phyloP scores from a whole-genome alignment of 2,329 filamentous ascomycete species.

The Penicillium capsulatum region DNA sequence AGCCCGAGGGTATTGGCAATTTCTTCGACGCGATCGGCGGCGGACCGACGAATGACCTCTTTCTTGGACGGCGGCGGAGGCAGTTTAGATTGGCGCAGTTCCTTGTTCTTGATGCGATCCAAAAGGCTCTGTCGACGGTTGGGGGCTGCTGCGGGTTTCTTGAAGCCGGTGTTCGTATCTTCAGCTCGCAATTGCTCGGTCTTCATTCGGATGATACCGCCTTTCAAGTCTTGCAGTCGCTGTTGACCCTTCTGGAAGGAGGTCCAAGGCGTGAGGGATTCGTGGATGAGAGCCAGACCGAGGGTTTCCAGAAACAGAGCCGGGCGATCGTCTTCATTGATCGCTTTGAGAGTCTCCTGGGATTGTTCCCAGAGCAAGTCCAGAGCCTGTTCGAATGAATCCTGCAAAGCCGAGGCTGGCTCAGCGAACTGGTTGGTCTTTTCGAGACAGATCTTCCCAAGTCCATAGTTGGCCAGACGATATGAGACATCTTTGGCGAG shows the following conservation, averaged over 20 bases:
- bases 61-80: constrained; percentile 47
- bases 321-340: constrained; percentile 31
- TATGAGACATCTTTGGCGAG: constrained; percentile 26
- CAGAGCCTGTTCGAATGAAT: constrained; percentile 48
- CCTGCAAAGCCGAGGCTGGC: constrained; percentile 41
- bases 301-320: constrained; percentile 33
- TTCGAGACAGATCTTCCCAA: constrained; percentile 40
- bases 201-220: constrained; percentile 37
- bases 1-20: constrained; percentile 65
- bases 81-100: constrained; percentile 48
- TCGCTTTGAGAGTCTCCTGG: constrained; percentile 34
- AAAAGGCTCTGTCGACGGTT: constrained; percentile 60
- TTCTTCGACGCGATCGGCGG: constrained; percentile 64
- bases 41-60: constrained; percentile 59
- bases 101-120: constrained; percentile 71
- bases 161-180: constrained; percentile 15
- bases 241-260: constrained; percentile 39
- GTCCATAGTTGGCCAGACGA: constrained; percentile 40
- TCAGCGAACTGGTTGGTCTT: constrained; percentile 32
- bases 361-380: constrained; percentile 30
- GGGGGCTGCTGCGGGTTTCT: constrained; percentile 27
- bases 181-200: constrained; percentile 29
- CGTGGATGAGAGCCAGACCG: constrained; percentile 34
- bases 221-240: constrained; percentile 39
- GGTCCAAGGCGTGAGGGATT: constrained; percentile 34